Conservation (phyloP, 2,329 filamentous ascomycete species). For the Neonectria faginata region DNA sequence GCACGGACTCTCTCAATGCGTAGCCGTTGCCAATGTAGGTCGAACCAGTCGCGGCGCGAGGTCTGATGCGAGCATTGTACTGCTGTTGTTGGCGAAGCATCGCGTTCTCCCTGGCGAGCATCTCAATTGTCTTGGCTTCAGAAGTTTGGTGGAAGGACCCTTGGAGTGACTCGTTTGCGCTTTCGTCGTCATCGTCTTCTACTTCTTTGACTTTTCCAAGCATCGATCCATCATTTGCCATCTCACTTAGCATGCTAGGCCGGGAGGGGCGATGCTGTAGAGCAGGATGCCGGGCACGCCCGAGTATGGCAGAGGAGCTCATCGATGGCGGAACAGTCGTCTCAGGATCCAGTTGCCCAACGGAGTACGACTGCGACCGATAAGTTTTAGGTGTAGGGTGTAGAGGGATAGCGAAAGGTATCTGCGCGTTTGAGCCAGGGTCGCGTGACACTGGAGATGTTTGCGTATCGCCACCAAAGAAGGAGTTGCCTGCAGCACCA, state of each 20-base stretch:
- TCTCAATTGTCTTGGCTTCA: slow-evolving; percentile 73
- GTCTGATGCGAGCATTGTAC: slow-evolving; percentile 66
- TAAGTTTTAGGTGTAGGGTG: slow-evolving; percentile 94
- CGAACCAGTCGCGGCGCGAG: slow-evolving; percentile 68
- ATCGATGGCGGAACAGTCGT: slow-evolving; percentile 55
- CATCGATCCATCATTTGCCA: slow-evolving; percentile 72
- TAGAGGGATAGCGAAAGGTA: slow-evolving; percentile 88
- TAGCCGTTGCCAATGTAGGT: slow-evolving; percentile 69
- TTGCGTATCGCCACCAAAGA: slow-evolving; percentile 64
- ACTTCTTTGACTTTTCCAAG: slow-evolving; percentile 78
- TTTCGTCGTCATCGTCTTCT: slow-evolving; percentile 74
- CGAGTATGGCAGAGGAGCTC: slow-evolving; percentile 61
- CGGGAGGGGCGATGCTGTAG: slow-evolving; percentile 85
- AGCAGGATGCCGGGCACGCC: slow-evolving; percentile 71
- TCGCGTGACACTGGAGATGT: slow-evolving; percentile 65
- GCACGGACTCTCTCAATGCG: slow-evolving; percentile 68
- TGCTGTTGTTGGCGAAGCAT: slow-evolving; percentile 69
- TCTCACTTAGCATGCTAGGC: slow-evolving; percentile 80
- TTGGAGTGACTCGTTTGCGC: slow-evolving; percentile 61
- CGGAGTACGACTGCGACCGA: slow-evolving; percentile 95
- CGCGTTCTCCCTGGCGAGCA: slow-evolving; percentile 71
- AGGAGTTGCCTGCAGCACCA: slow-evolving; percentile 57
- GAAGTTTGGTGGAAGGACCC: slow-evolving; percentile 65
- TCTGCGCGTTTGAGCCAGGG: slow-evolving; percentile 69
- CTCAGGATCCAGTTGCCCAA: slow-evolving; percentile 86